Conservation (phyloP, 208 protist genomes). For the Acanthamoeba castellanii region DNA sequence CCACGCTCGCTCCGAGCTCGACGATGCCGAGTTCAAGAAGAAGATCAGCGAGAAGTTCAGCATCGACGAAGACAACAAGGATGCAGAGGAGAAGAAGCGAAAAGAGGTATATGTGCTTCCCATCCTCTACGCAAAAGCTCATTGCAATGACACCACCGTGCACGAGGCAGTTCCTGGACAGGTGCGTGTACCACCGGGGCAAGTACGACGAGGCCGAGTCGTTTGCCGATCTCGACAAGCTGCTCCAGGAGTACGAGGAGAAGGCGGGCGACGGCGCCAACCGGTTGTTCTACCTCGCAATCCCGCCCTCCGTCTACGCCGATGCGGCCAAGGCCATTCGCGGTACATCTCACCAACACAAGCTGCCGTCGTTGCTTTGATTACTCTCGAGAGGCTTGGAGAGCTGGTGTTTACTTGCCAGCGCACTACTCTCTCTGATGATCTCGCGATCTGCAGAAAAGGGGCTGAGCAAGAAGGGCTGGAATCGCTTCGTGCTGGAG, state of each 20-base stretch:
- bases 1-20: slow-evolving; percentile 84
- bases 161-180: neutral
- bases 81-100: neutral
- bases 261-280: neutral
- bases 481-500: slow-evolving; percentile 88
- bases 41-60: slow-evolving; percentile 23
- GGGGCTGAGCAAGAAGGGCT: slow-evolving; percentile 66
- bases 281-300: slow-evolving; percentile 2
- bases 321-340: neutral
- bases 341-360: neutral
- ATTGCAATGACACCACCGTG: neutral
- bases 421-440: no score
- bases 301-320: neutral
- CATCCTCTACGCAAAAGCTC: no score
- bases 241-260: neutral
- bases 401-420: no score
- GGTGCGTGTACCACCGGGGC: neutral
- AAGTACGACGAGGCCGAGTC: neutral
- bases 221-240: neutral
- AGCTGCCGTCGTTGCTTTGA: no score
- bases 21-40: slow-evolving; percentile 71
- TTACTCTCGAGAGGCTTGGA: no score
- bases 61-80: neutral
- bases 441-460: neutral
- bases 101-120: neutral